Percentiles rank a stretch among this genome's conserved stretches.
phyloP scores from a whole-genome alignment of 805 yeast genomes.

The Metschnikowia cerradonensis region DNA sequence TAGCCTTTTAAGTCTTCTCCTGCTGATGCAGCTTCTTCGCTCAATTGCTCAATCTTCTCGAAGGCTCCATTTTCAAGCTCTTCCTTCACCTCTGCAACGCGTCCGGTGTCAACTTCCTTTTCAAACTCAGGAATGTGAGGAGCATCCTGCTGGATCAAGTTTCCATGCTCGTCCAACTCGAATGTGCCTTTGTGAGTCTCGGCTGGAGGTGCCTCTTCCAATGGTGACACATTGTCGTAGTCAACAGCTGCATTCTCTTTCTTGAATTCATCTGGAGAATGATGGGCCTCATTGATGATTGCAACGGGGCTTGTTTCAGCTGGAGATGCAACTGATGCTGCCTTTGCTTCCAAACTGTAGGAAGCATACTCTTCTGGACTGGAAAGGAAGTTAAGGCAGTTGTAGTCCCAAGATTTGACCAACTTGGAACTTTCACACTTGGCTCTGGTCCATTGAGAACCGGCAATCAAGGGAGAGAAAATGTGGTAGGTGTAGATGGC shows the following conservation, averaged over 20 bases:
- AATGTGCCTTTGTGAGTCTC: conserved; percentile 15
- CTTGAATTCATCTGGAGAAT: conserved; percentile 8
- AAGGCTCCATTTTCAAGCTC: background rate
- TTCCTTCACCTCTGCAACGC: background rate
- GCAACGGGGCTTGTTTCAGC: conserved; percentile 6
- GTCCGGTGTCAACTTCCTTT: conserved; percentile 3
- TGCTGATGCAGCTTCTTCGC: background rate
- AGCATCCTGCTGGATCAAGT: conserved; percentile 7
- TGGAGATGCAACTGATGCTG: conserved; percentile 3
- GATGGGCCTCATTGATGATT: conserved; percentile 11
- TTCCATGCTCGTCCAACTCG: conserved; percentile 10
- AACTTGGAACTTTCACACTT: conserved; percentile 61
- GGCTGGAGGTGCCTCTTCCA: conserved; percentile 15
- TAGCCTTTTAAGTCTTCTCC: background rate
- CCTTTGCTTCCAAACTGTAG: conserved; percentile 6
- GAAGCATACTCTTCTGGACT: conserved; percentile 22
- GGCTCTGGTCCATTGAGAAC: conserved; percentile 69
- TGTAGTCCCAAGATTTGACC: conserved; percentile 79
- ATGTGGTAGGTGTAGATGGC: conserved; percentile 53
- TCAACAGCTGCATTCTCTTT: conserved; percentile 1
- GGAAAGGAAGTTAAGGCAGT: conserved; percentile 58
- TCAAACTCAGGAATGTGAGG: conserved; percentile 16
- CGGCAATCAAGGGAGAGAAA: conserved; percentile 76
- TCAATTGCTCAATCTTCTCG: conserved; percentile 1
- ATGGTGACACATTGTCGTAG: background rate